Percentiles rank a stretch among this genome's conserved stretches.
Evolutionary conservation across 2,329 filamentous ascomycete species (phyloP).

Genomic region (Aspergillus fijiensis): DNA sequence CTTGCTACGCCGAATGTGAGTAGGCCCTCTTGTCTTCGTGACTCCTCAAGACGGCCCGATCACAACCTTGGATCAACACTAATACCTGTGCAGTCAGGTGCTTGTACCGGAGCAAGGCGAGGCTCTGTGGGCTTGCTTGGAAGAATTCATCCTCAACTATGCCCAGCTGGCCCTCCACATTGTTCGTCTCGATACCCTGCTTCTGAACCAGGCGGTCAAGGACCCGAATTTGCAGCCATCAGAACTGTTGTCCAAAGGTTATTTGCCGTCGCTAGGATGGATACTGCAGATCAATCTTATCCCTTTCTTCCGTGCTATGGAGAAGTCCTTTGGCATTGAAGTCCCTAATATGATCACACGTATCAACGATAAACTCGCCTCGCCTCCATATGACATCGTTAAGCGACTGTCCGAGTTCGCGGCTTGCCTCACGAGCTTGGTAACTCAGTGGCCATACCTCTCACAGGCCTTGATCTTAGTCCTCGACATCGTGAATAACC

Average conservation of each 20-base stretch:
- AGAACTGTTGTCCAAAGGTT: conserved; percentile 35
- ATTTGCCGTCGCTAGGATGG: conserved; percentile 38
- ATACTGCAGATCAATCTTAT: conserved; percentile 34
- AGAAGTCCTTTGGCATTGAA: conserved; percentile 31
- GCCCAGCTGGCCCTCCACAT: conserved; percentile 43
- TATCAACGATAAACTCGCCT: conserved; percentile 30
- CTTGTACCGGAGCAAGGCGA: conserved; percentile 34
- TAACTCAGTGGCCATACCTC: conserved; percentile 32
- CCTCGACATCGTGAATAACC: conserved; percentile 25
- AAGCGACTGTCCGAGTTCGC: conserved; percentile 31
- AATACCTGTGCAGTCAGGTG: conserved; percentile 25
- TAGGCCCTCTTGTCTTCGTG: neutral
- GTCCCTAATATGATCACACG: conserved; percentile 28
- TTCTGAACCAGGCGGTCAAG: conserved; percentile 31
- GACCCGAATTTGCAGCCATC: conserved; percentile 28
- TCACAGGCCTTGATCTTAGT: conserved; percentile 22
- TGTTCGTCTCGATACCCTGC: conserved; percentile 39
- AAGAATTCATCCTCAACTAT: conserved; percentile 44
- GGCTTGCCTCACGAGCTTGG: conserved; percentile 27
- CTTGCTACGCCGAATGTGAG: conserved; percentile 43
- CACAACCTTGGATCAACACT: neutral
- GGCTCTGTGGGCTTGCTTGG: conserved; percentile 33
- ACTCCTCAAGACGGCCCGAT: neutral
- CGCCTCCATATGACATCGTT: conserved; percentile 27
- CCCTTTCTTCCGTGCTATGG: conserved; percentile 40